Evolutionary conservation across 441 rosid genomes (phyloP).

Genomic region (Macaranga tanarius): DNA sequence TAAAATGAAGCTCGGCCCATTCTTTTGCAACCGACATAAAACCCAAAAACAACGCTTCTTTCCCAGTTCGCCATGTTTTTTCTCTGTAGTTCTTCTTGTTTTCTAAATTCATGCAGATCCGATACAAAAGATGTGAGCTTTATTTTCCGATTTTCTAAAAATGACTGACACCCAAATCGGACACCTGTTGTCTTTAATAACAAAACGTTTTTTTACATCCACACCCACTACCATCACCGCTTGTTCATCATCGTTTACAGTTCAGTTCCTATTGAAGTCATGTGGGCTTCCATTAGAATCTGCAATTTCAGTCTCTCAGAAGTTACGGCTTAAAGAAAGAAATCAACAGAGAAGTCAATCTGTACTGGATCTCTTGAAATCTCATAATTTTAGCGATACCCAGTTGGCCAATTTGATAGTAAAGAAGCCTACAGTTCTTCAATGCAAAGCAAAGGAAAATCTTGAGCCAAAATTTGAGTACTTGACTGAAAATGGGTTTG

Average conservation of each 20-base stretch:
- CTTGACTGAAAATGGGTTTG: constrained; percentile 13
- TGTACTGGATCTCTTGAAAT: constrained; percentile 9
- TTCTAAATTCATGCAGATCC: too few relatives aligned
- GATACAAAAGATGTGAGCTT: neutral
- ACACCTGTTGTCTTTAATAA: neutral
- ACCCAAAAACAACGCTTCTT: too few relatives aligned
- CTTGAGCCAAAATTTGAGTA: constrained; percentile 18
- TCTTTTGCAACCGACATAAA: too few relatives aligned
- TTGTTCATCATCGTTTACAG: constrained; percentile 6
- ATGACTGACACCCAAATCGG: neutral
- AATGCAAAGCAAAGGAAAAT: neutral
- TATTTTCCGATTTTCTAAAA: neutral
- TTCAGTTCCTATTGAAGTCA: constrained; percentile 21
- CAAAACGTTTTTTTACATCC: constrained; percentile 10
- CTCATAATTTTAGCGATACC: constrained; percentile 15
- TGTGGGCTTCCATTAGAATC: constrained; percentile 20
- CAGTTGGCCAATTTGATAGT: constrained; percentile 13
- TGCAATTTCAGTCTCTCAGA: constrained; percentile 16
- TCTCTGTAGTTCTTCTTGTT: too few relatives aligned
- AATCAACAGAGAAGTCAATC: neutral
- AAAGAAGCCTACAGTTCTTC: constrained; percentile 3
- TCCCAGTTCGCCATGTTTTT: too few relatives aligned
- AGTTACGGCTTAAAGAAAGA: constrained; percentile 8
- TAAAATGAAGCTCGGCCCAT: too few relatives aligned
- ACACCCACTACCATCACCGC: neutral